Conservation (phyloP, 75 land plant genomes). For the Ceratopteris richardii region DNA sequence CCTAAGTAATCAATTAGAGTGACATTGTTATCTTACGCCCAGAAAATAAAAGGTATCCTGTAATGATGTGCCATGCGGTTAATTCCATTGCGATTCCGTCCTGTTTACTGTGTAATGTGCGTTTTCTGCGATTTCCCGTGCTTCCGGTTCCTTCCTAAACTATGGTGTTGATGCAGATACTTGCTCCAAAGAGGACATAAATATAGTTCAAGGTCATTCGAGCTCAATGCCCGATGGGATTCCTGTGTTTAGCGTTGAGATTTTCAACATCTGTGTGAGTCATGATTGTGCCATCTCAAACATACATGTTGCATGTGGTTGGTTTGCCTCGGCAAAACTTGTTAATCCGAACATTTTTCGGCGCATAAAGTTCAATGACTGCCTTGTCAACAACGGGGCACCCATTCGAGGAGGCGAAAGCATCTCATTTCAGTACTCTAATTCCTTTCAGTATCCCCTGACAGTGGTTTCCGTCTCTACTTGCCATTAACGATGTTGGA, state of each 20-base stretch:
- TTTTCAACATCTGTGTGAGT: slow-evolving; percentile 32
- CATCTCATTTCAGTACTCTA: slow-evolving; percentile 35
- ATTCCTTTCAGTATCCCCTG: slow-evolving; percentile 35
- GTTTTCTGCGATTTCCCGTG: too few relatives aligned
- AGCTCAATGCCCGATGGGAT: slow-evolving; percentile 39
- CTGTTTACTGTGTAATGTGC: too few relatives aligned
- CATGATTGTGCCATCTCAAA: slow-evolving; percentile 20
- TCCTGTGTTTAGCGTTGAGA: slow-evolving; percentile 32
- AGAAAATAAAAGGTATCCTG: too few relatives aligned
- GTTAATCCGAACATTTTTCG: slow-evolving; percentile 33
- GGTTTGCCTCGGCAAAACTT: slow-evolving; percentile 36
- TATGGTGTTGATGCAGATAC: slow-evolving; percentile 22
- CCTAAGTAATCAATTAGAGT: too few relatives aligned
- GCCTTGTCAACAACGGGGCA: slow-evolving; percentile 38
- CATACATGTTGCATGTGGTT: slow-evolving; percentile 36
- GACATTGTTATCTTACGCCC: too few relatives aligned
- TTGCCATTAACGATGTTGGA: slow-evolving; percentile 1
- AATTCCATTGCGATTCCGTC: too few relatives aligned
- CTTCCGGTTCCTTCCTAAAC: slow-evolving; percentile 7
- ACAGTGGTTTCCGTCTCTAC: slow-evolving; percentile 20
- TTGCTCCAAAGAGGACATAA: slow-evolving; percentile 32
- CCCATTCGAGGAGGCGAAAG: slow-evolving; percentile 25
- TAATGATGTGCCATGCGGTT: too few relatives aligned
- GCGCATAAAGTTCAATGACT: slow-evolving; percentile 35
- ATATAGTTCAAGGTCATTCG: slow-evolving; percentile 24